These are phyloP conservation scores for Polyporus arcularius DNA, from an alignment of 768 basidiomycete species.

Conservation along the genomic window DNA sequence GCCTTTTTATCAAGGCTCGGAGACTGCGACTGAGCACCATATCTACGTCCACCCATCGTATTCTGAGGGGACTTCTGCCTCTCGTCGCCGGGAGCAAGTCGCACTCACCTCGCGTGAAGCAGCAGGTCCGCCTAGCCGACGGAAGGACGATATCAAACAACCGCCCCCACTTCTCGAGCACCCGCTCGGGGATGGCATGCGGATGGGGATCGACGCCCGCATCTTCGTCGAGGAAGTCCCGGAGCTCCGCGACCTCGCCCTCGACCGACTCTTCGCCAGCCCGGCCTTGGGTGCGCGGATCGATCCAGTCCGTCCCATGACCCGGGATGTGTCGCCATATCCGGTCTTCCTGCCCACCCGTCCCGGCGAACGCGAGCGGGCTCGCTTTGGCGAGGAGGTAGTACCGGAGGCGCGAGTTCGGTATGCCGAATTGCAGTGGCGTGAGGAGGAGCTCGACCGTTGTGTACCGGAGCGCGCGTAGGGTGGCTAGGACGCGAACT, in stretches of 20 bases:
- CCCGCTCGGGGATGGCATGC: conserved; percentile 55
- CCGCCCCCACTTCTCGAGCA: conserved; percentile 73
- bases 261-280: conserved; percentile 14
- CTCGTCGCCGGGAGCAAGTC: no score
- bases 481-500: conserved; percentile 49
- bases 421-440: conserved; percentile 77
- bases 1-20: no score
- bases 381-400: conserved; percentile 68
- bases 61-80: no score
- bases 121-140: conserved; percentile 63
- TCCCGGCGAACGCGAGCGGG: conserved; percentile 40
- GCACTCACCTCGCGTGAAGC: conserved; percentile 72
- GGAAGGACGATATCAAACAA: conserved; percentile 80
- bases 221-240: conserved; percentile 44
- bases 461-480: conserved; percentile 57
- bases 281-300: conserved; percentile 34
- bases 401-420: conserved; percentile 81
- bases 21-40: no score
- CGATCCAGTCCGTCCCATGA: conserved; percentile 42
- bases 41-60: no score
- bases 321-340: conserved; percentile 59
- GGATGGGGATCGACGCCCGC: conserved; percentile 9
- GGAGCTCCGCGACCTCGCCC: conserved; percentile 26
- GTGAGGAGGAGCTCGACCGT: conserved; percentile 67
- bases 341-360: conserved; percentile 21